Conservation (phyloP, 345 rosid genomes). For the Aquilaria yunnanensis region DNA sequence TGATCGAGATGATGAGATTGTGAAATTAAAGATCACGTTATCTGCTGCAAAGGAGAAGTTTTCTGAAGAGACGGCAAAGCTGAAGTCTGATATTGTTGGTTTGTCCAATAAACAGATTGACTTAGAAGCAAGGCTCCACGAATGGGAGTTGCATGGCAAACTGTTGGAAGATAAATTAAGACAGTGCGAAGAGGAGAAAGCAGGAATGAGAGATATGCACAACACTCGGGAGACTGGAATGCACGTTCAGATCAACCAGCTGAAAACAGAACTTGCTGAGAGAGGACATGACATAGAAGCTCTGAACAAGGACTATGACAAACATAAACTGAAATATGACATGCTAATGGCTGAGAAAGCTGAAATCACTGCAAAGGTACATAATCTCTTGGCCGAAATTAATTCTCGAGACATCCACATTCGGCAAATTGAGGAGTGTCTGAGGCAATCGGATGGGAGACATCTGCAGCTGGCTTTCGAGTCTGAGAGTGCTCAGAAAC, state of each 20-base stretch:
- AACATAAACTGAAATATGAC: slow-evolving; percentile 31
- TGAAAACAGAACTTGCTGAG: slow-evolving; percentile 34
- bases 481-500: slow-evolving; percentile 25
- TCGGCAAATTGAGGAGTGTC: slow-evolving; percentile 37
- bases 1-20: slow-evolving; percentile 29
- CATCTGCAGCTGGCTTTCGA: slow-evolving; percentile 27
- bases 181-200: slow-evolving; percentile 28
- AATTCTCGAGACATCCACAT: slow-evolving; percentile 35
- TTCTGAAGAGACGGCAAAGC: slow-evolving; percentile 42
- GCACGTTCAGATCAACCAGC: slow-evolving; percentile 26
- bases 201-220: slow-evolving; percentile 22
- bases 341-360: slow-evolving; percentile 52
- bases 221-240: slow-evolving; percentile 20
- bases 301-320: slow-evolving; percentile 38
- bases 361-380: slow-evolving; percentile 28
- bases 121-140: slow-evolving; percentile 37
- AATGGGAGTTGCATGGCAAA: slow-evolving; percentile 30
- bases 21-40: slow-evolving; percentile 31
- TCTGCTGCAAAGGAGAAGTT: slow-evolving; percentile 45
- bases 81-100: slow-evolving; percentile 36
- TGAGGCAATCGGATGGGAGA: slow-evolving; percentile 25
- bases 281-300: slow-evolving; percentile 23
- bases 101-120: slow-evolving; percentile 32
- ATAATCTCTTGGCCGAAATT: slow-evolving; percentile 37
- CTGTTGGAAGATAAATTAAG: slow-evolving; percentile 35